Evolutionary conservation across 163 green algal genomes (phyloP).

Genomic region (Prototheca wickerhamii): DNA sequence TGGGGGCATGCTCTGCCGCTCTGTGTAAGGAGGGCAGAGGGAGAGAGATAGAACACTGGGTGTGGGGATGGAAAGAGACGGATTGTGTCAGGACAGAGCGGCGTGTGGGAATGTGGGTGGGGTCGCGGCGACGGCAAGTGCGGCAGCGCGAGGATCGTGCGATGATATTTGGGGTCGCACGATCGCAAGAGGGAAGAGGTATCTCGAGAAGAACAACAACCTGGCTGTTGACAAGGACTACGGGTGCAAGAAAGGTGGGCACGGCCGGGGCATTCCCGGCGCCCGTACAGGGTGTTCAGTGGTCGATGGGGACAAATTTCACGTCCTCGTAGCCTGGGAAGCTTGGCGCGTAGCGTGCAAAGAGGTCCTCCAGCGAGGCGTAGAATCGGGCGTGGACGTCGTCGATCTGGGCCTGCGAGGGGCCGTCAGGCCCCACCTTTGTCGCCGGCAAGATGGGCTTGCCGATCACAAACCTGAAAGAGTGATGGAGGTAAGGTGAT

Average conservation of each 20-base stretch:
- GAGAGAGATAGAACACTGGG: neutral
- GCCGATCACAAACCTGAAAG: conserved; percentile 54
- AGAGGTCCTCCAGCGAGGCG: conserved; percentile 40
- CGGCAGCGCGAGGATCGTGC: too few species aligned
- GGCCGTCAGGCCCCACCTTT: neutral
- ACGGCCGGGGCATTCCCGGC: too few species aligned
- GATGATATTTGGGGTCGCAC: too few species aligned
- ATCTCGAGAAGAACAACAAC: too few species aligned
- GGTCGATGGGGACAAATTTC: conserved; percentile 29
- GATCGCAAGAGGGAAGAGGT: too few species aligned
- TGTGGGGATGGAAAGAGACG: too few species aligned
- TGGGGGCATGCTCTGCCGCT: too few species aligned
- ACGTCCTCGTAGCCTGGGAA: conserved; percentile 54
- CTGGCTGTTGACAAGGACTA: too few species aligned
- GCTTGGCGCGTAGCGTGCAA: conserved; percentile 31
- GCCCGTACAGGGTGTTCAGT: neutral
- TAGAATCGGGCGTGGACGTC: conserved; percentile 57
- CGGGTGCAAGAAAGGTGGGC: too few species aligned
- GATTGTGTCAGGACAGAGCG: too few species aligned
- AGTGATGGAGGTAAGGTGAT: neutral
- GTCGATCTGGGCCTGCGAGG: conserved; percentile 33
- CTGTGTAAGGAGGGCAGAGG: conserved; percentile 1
- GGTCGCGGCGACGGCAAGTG: too few species aligned
- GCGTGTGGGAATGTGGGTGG: too few species aligned
- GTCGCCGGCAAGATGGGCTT: conserved; percentile 41